A percentile compares a stretch with the other conserved stretches of the same genome.
These are phyloP conservation scores for Penicillium desertorum DNA, from an alignment of 495 filamentous ascomycete genomes.

Conservation along the genomic window DNA sequence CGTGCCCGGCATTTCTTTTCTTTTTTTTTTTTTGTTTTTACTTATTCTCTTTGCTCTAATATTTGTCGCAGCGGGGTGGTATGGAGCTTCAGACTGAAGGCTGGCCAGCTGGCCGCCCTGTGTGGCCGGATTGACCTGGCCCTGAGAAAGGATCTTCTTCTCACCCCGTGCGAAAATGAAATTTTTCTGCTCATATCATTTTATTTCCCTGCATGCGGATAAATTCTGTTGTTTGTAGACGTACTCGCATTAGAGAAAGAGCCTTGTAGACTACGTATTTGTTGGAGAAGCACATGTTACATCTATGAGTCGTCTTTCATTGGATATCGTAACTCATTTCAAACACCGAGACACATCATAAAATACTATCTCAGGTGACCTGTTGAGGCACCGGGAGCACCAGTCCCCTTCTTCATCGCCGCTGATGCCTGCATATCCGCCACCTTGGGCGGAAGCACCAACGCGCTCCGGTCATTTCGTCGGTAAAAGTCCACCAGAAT, in stretches of 20 bases:
- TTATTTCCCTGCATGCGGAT: neutral
- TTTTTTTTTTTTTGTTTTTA: neutral
- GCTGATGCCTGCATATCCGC: constrained; percentile 53
- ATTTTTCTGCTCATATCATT: neutral
- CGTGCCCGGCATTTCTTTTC: neutral
- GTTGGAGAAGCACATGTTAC: neutral
- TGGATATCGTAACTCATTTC: neutral
- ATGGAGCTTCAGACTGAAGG: neutral
- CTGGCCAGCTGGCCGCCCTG: neutral
- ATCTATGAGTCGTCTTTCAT: neutral
- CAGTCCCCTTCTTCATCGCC: constrained; percentile 44
- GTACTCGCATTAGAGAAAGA: neutral
- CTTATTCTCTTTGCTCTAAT: neutral
- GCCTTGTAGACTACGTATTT: neutral
- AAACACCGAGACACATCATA: neutral
- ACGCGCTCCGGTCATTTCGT: constrained; percentile 77
- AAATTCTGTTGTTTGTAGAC: too few species aligned
- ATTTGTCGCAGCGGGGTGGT: neutral
- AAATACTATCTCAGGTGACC: constrained; percentile 9
- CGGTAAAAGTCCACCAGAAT: constrained; percentile 86
- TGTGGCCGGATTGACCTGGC: neutral
- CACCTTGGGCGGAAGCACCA: constrained; percentile 92
- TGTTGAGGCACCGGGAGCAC: constrained; percentile 5
- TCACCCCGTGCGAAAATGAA: neutral
- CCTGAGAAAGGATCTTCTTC: neutral